Percentiles rank a stretch among this genome's conserved stretches.
These are phyloP conservation scores for Gamarada debralockiae DNA, from an alignment of 495 filamentous ascomycete species.

Conservation along the genomic window DNA sequence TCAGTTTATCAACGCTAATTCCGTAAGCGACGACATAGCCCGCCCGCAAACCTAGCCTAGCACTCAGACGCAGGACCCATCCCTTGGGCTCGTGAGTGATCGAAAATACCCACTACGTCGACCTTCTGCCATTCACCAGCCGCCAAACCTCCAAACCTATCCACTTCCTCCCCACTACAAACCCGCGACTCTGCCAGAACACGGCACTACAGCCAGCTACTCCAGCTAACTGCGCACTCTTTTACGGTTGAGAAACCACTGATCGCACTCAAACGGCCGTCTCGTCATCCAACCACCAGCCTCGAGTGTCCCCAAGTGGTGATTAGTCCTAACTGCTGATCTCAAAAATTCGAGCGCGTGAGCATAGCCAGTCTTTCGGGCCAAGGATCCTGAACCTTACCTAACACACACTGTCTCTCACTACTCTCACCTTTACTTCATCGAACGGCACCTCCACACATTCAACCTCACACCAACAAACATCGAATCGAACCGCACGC, in stretches of 20 bases:
- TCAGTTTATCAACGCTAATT: slow-evolving; percentile 10
- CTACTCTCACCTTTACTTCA: slow-evolving; percentile 14
- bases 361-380: slow-evolving; percentile 27
- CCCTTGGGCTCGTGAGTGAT: slow-evolving; percentile 14
- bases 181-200: neutral
- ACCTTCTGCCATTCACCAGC: neutral
- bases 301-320: slow-evolving; percentile 8
- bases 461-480: slow-evolving; percentile 7
- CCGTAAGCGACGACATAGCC: too few relatives aligned
- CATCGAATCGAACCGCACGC: slow-evolving; percentile 2
- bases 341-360: slow-evolving; percentile 25
- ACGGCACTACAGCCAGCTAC: neutral
- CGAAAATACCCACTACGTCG: slow-evolving; percentile 7
- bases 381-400: slow-evolving; percentile 22
- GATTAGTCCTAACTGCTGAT: slow-evolving; percentile 25
- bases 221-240: neutral
- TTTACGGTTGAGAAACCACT: slow-evolving; percentile 10
- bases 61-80: slow-evolving; percentile 17
- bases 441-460: slow-evolving; percentile 22
- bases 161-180: neutral
- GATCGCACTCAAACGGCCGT: slow-evolving; percentile 11
- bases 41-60: too few relatives aligned
- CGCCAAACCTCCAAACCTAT: neutral
- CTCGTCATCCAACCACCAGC: slow-evolving; percentile 17
- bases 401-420: slow-evolving; percentile 14